phyloP scores from a whole-genome alignment of 192 early-diverging fungal genomes.

The Ramicandelaber brevisporus region DNA sequence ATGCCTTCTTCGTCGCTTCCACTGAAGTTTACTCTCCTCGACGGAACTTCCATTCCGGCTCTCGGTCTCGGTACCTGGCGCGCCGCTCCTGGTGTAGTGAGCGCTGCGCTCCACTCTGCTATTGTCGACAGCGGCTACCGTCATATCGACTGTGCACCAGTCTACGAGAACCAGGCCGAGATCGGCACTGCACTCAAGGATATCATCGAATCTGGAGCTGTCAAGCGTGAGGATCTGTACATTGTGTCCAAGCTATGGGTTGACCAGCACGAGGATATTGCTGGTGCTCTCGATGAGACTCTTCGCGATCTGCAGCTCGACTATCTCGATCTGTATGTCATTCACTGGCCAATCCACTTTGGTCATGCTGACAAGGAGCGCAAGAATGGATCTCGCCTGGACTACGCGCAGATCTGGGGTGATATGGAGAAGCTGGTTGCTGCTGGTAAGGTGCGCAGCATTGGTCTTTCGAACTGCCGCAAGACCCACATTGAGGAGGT shows the following conservation, averaged over 20 bases:
- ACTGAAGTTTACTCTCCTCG: constrained; percentile 24
- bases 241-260: constrained; percentile 59
- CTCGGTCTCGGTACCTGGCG: constrained; percentile 41
- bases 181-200: constrained; percentile 48
- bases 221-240: constrained; percentile 52
- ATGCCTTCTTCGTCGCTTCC: constrained; percentile 5
- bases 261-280: constrained; percentile 33
- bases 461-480: constrained; percentile 72
- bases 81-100: constrained; percentile 19
- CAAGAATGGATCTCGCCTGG: neutral
- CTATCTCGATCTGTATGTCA: constrained; percentile 61
- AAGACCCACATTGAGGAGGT: constrained; percentile 26
- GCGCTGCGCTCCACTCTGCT: constrained; percentile 24
- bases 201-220: too few species aligned
- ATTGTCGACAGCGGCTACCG: constrained; percentile 42
- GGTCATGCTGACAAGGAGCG: constrained; percentile 20
- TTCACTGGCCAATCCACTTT: constrained; percentile 87
- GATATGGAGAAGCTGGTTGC: constrained; percentile 58
- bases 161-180: constrained; percentile 54
- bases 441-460: constrained; percentile 37
- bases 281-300: constrained; percentile 27
- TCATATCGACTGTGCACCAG: constrained; percentile 39
- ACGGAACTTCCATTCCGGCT: constrained; percentile 31
- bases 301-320: constrained; percentile 38
- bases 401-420: constrained; percentile 21